A percentile compares a stretch with the other conserved stretches of the same genome.
These are phyloP conservation scores for Urochloa ruziziensis DNA, from an alignment of 176 grass and related monocot genomes.

Conservation along the genomic window DNA sequence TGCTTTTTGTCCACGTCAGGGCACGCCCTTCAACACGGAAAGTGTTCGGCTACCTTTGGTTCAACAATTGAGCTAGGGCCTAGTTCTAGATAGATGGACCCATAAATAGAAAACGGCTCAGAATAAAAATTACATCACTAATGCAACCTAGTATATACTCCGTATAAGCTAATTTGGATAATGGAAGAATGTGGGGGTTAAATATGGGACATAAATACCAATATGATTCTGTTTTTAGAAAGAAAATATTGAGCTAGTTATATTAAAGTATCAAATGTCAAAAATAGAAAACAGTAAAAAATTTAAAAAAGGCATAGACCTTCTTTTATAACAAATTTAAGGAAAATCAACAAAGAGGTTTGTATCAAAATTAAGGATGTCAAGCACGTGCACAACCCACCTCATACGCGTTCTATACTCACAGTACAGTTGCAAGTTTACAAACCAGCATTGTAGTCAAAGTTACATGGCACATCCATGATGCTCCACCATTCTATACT, in stretches of 20 bases:
- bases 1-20: conserved; percentile 16
- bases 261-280: not conserved
- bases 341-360: not conserved
- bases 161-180: not conserved
- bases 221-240: not conserved
- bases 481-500: too few relatives aligned
- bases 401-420: too few relatives aligned
- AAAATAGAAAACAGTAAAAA: not conserved
- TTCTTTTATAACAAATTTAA: not conserved
- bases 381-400: too few relatives aligned
- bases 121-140: not conserved
- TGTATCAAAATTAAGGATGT: not conserved
- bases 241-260: not conserved
- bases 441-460: too few relatives aligned
- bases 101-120: not conserved
- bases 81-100: not conserved
- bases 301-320: not conserved
- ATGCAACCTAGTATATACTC: not conserved
- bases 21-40: not conserved
- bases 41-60: not conserved
- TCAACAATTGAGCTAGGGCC: not conserved
- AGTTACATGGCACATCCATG: too few relatives aligned
- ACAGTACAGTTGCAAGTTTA: too few relatives aligned
- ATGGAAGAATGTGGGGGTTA: not conserved
- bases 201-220: not conserved